These are phyloP conservation scores for Mycena vitilis DNA, from an alignment of 768 basidiomycete species.

Conservation along the genomic window DNA sequence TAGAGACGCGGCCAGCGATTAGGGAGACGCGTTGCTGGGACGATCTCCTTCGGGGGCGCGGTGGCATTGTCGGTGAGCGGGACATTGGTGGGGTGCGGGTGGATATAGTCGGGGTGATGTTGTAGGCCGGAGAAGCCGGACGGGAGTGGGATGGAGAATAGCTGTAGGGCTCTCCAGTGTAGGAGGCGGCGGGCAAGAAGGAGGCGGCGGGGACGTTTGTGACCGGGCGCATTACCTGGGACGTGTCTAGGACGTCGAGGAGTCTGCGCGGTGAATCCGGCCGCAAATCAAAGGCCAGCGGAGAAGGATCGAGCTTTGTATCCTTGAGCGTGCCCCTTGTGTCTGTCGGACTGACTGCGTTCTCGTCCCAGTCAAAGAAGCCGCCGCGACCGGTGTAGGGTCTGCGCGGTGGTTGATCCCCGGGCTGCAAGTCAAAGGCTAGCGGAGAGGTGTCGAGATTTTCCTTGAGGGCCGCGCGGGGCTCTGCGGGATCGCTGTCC, in stretches of 20 bases:
- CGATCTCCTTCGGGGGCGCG: slow-evolving; percentile 79
- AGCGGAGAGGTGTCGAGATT: slow-evolving; percentile 36
- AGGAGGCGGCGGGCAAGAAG: slow-evolving; percentile 28
- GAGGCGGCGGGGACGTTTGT: slow-evolving; percentile 47
- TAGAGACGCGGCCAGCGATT: slow-evolving; percentile 83
- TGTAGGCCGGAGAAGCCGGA: slow-evolving; percentile 16
- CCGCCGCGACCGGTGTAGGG: slow-evolving; percentile 19
- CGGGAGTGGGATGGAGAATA: slow-evolving; percentile 37
- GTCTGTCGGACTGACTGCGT: slow-evolving; percentile 8
- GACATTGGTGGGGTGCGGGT: slow-evolving; percentile 41
- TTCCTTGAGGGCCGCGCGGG: slow-evolving; percentile 1
- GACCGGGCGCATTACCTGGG: slow-evolving; percentile 28
- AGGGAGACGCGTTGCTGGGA: slow-evolving; percentile 89
- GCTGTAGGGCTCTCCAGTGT: slow-evolving; percentile 49
- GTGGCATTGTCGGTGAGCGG: slow-evolving; percentile 63
- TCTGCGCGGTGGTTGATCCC: slow-evolving; percentile 12
- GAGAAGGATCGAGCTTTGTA: slow-evolving; percentile 15
- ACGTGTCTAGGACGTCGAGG: slow-evolving; percentile 50
- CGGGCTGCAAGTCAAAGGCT: slow-evolving; percentile 34
- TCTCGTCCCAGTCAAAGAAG: slow-evolving; percentile 35
- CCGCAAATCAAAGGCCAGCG: slow-evolving; percentile 24
- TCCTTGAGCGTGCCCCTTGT: slow-evolving; percentile 10
- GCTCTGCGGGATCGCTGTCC: slow-evolving; percentile 50
- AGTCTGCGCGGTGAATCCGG: slow-evolving; percentile 28
- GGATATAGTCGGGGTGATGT: slow-evolving; percentile 16